Evolutionary conservation across 2,329 filamentous ascomycete species (phyloP).

Genomic region (Cercospora sp.): DNA sequence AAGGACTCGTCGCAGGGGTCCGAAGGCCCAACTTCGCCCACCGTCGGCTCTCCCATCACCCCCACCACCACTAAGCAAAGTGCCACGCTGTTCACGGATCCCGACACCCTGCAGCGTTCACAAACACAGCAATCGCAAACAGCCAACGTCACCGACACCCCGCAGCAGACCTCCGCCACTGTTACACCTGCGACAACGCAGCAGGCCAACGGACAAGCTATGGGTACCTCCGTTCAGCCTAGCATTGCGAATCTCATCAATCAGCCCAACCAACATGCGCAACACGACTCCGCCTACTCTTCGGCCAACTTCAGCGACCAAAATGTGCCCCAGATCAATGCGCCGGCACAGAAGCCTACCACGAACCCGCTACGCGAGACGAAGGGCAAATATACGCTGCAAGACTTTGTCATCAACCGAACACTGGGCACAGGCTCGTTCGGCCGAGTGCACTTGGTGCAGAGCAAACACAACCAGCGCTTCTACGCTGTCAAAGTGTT

Average conservation of each 20-base stretch:
- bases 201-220: conserved; percentile 22
- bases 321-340: conserved; percentile 41
- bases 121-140: conserved; percentile 23
- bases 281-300: conserved; percentile 41
- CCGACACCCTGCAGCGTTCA: conserved; percentile 36
- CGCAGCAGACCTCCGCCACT: conserved; percentile 37
- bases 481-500: conserved; percentile 98
- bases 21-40: conserved; percentile 64
- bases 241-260: conserved; percentile 85
- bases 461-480: conserved; percentile 96
- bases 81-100: conserved; percentile 31
- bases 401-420: conserved; percentile 84
- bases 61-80: conserved; percentile 50
- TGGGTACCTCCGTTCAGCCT: conserved; percentile 64
- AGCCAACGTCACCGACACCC: conserved; percentile 26
- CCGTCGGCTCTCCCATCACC: conserved; percentile 45
- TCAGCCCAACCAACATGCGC: conserved; percentile 46
- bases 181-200: conserved; percentile 16
- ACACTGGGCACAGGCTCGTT: conserved; percentile 97
- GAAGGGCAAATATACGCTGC: conserved; percentile 94
- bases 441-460: conserved; percentile 91
- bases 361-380: conserved; percentile 64
- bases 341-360: conserved; percentile 34
- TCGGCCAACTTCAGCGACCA: conserved; percentile 41
- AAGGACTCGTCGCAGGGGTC: conserved; percentile 69